Conservation (phyloP, 164 flowering plant species). For the Vitis cinerea region DNA sequence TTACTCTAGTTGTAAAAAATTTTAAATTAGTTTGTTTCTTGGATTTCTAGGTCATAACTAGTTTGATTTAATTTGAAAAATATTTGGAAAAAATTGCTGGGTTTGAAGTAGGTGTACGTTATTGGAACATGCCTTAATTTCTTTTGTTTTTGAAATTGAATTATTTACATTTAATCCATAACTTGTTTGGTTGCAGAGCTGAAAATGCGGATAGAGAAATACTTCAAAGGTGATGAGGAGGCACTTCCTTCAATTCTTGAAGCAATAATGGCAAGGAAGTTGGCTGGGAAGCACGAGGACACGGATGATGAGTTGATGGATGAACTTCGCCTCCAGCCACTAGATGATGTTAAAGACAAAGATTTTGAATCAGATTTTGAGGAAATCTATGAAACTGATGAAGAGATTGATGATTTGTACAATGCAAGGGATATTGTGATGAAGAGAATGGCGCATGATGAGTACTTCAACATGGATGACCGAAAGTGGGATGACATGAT, state of each 20-base stretch:
- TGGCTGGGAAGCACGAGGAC: constrained; percentile 63
- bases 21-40: background rate
- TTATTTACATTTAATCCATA: background rate
- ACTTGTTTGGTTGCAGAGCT: constrained; percentile 40
- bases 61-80: background rate
- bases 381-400: constrained; percentile 58
- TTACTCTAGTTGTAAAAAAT: too few species aligned
- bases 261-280: constrained; percentile 49
- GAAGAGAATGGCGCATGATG: constrained; percentile 56
- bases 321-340: constrained; percentile 39
- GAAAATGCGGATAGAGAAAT: constrained; percentile 46
- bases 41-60: background rate
- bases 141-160: background rate
- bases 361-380: constrained; percentile 74
- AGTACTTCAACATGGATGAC: constrained; percentile 70
- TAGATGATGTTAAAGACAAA: constrained; percentile 47
- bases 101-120: background rate
- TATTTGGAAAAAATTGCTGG: background rate
- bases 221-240: constrained; percentile 59
- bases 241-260: constrained; percentile 56
- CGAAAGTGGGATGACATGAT: constrained; percentile 79
- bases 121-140: background rate
- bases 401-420: constrained; percentile 73
- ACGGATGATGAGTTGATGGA: constrained; percentile 74
- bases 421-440: constrained; percentile 52